Evolutionary conservation across 2,329 filamentous ascomycete genomes (phyloP).

Genomic region (Colletotrichum theobromicola): DNA sequence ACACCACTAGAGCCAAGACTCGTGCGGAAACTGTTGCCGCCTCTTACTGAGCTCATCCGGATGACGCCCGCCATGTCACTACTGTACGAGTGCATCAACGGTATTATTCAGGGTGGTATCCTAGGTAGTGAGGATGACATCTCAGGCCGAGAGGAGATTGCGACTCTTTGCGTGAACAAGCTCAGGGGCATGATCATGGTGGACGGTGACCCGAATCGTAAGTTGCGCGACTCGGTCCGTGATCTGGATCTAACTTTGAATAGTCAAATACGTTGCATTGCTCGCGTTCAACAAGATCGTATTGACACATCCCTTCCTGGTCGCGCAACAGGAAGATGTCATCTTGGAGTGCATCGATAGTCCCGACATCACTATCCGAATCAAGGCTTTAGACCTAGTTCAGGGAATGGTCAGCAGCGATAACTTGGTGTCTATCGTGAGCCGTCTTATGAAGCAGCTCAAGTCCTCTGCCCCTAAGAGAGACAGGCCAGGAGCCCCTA

Average conservation of each 20-base stretch:
- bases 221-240: conserved; percentile 39
- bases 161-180: conserved; percentile 89
- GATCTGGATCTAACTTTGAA: neutral
- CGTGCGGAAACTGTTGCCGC: conserved; percentile 88
- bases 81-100: conserved; percentile 97
- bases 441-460: conserved; percentile 86
- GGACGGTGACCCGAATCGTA: conserved; percentile 91
- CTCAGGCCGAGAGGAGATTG: conserved; percentile 88
- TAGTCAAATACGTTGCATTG: conserved; percentile 93
- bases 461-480: conserved; percentile 64
- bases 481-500: conserved; percentile 52
- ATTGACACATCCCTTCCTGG: conserved; percentile 82
- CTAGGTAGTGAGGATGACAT: conserved; percentile 81
- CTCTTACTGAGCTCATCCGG: conserved; percentile 89
- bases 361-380: conserved; percentile 91
- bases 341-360: conserved; percentile 97
- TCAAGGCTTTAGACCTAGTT: conserved; percentile 89
- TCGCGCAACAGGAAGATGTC: conserved; percentile 92
- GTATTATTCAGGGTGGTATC: conserved; percentile 96
- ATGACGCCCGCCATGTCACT: conserved; percentile 98
- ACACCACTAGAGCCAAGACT: conserved; percentile 92
- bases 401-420: conserved; percentile 93
- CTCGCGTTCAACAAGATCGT: conserved; percentile 97
- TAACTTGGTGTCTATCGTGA: conserved; percentile 83
- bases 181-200: conserved; percentile 92